Conservation (phyloP, 2,329 filamentous ascomycete genomes). For the Colletotrichum magnum region DNA sequence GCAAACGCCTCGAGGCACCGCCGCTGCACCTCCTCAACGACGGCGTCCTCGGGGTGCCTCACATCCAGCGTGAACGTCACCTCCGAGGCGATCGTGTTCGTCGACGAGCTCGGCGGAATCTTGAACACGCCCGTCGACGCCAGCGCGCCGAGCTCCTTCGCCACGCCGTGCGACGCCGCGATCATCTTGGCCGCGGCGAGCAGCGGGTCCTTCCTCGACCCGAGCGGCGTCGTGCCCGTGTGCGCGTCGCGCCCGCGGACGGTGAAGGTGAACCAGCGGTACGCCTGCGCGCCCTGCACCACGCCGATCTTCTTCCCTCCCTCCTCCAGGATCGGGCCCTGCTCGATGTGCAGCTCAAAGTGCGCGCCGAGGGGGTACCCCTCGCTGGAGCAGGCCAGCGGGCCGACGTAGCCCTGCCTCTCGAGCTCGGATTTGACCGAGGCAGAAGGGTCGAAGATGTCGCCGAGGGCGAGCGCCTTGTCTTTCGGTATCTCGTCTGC, state of each 20-base stretch:
- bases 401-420: constrained; percentile 79
- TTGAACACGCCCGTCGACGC: constrained; percentile 78
- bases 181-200: constrained; percentile 79
- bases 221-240: constrained; percentile 81
- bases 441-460: constrained; percentile 62
- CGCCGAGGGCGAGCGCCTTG: constrained; percentile 63
- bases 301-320: constrained; percentile 75
- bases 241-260: constrained; percentile 79
- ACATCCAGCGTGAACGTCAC: constrained; percentile 42
- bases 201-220: constrained; percentile 76
- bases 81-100: constrained; percentile 40
- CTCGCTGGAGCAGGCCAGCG: constrained; percentile 45
- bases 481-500: constrained; percentile 75
- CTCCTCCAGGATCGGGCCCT: constrained; percentile 81
- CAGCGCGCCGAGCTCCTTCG: constrained; percentile 71
- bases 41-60: constrained; percentile 38
- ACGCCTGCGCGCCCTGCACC: constrained; percentile 81
- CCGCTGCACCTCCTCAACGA: constrained; percentile 42
- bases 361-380: constrained; percentile 75
- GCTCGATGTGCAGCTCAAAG: constrained; percentile 89
- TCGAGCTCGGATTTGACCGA: constrained; percentile 66
- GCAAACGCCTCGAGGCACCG: constrained; percentile 45
- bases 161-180: constrained; percentile 73
- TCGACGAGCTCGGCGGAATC: constrained; percentile 40
- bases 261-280: constrained; percentile 79